Conservation (phyloP, 371 early-diverging fungal genomes). For the Circinella minor region DNA sequence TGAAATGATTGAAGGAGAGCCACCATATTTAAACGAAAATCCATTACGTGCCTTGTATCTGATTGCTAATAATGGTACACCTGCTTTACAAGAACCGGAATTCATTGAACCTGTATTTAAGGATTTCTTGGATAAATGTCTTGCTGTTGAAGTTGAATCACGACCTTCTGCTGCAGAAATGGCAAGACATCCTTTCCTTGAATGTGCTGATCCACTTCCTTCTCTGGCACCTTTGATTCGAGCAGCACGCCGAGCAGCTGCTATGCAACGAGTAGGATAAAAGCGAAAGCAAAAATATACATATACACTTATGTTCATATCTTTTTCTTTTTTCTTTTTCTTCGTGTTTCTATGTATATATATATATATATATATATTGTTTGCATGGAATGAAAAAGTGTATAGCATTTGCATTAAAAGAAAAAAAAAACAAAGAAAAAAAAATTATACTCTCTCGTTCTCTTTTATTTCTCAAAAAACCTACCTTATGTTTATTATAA, state of each 20-base stretch:
- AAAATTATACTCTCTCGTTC: too few species aligned
- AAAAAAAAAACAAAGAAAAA: too few species aligned
- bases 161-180: constrained; percentile 85
- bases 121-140: constrained; percentile 82
- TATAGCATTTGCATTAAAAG: too few species aligned
- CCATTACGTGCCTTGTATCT: constrained; percentile 91
- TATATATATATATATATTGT: too few species aligned
- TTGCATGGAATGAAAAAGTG: too few species aligned
- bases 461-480: too few species aligned
- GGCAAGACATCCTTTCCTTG: constrained; percentile 88
- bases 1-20: constrained; percentile 93
- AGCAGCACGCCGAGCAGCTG: constrained; percentile 27
- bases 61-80: constrained; percentile 97
- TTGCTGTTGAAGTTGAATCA: constrained; percentile 87
- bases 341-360: background rate
- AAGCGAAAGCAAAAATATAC: background rate
- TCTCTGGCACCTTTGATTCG: constrained; percentile 87
- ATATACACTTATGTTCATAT: background rate
- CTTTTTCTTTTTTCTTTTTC: background rate
- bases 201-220: constrained; percentile 83
- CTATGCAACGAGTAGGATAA: constrained; percentile 19
- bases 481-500: too few species aligned
- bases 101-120: constrained; percentile 77
- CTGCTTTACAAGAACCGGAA: constrained; percentile 89
- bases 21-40: constrained; percentile 95